Evolutionary conservation across 108 stramenopile genomes (phyloP).

Genomic region (Epithemia pelagica): DNA sequence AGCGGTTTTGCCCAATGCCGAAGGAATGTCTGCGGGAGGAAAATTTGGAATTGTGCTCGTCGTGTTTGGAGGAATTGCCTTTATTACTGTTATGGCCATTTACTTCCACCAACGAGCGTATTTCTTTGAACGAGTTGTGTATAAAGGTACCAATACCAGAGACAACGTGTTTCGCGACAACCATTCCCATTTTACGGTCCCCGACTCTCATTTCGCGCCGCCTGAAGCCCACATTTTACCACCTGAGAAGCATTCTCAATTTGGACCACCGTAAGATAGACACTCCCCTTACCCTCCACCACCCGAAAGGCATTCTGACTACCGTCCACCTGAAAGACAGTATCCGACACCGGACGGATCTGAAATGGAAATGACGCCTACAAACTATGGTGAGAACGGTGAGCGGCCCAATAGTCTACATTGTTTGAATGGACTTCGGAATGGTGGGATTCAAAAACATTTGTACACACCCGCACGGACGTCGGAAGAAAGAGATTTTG

Average conservation of each 20-base stretch:
- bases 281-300: not conserved
- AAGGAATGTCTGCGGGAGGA: not conserved
- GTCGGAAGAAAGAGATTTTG: not conserved
- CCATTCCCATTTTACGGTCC: not conserved
- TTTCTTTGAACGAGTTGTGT: not conserved
- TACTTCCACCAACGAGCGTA: not conserved
- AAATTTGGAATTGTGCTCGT: not conserved
- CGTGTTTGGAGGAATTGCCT: not conserved
- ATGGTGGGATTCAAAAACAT: not conserved
- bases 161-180: not conserved
- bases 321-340: not conserved
- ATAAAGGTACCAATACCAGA: not conserved
- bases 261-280: not conserved
- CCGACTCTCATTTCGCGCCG: not conserved
- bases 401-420: not conserved
- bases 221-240: not conserved
- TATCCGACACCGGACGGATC: not conserved
- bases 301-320: not conserved
- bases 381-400: not conserved
- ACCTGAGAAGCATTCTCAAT: not conserved
- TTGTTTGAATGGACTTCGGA: not conserved
- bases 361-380: not conserved
- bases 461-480: not conserved
- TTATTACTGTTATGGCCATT: not conserved
- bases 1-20: not conserved